Base-by-base conservation (phyloP, 257 asterid genomes). In the Solanum pennellii region DNA sequence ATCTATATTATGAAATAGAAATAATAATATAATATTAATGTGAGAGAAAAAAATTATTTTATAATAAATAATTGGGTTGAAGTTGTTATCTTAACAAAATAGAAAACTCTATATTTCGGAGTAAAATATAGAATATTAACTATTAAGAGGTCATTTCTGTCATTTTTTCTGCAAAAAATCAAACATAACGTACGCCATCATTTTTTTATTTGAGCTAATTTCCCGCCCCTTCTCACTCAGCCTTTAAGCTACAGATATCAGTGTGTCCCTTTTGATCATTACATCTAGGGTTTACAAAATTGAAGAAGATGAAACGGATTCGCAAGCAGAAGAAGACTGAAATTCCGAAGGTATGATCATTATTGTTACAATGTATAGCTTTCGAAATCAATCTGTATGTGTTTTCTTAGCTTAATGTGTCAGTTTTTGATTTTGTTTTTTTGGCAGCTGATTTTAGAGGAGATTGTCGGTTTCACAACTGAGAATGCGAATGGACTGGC, bases 381-480 rank as follows among this genome's bases (percentile, higher is more conserved):
- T 47, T 68, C 23, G 33, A 10, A 16, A 35, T 87, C 6, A 18
- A 75, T 41, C 21, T 12, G 21, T 47, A 49, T 21, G 85, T 49
- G 31, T 39, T 87, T 31, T 71, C 2, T 3, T 69, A 69, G 76
- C 42, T 29, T 15, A 27, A 27, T 27, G 20, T n/a, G 42, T 45
- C 45, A 4, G 6, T 86, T 87, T 83, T 76, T 76, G 41, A 60
- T 21, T 60, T 21, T 60, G 27, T 23, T 23, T 42, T 83, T 29
- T 88, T 29, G 77, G 91, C 92, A 93, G 94, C 87, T 94, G 91
- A 31, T 89, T 84, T 84, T 93, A 35, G 95, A 94, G 90, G 98
- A 94, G 86, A 39, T 93, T 12, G 91, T 93, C n/a, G 98, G 98
- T 15, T 88, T 93, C 86, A 94, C 98, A 45, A 86, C 93, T 8